Percentiles rank a stretch among this genome's conserved stretches.
phyloP scores from a whole-genome alignment of 106 monocot genomes.

The Phalaenopsis aphrodite region DNA sequence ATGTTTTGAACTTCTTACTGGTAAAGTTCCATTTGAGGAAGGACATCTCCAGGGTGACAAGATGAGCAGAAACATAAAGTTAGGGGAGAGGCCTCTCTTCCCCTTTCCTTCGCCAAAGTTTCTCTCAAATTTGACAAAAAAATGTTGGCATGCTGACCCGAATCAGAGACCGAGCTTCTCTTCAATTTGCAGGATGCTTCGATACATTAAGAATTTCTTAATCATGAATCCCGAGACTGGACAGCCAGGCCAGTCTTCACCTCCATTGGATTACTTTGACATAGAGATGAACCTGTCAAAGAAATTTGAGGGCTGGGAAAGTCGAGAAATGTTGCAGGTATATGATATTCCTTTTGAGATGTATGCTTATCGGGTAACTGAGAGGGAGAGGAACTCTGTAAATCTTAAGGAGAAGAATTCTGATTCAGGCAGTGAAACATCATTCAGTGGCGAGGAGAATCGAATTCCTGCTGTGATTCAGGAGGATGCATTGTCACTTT shows the following conservation, averaged over 20 bases:
- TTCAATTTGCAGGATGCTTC: slow-evolving; percentile 62
- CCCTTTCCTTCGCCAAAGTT: slow-evolving; percentile 69
- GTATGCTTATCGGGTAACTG: slow-evolving; percentile 45
- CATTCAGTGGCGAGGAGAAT: slow-evolving; percentile 35
- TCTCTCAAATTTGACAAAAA: slow-evolving; percentile 63
- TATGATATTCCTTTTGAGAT: slow-evolving; percentile 45
- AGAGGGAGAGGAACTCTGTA: slow-evolving; percentile 37
- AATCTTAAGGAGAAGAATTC: slow-evolving; percentile 41
- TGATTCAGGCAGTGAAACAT: slow-evolving; percentile 51
- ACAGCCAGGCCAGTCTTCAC: slow-evolving; percentile 30
- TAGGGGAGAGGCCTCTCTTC: slow-evolving; percentile 78
- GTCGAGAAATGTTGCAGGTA: slow-evolving; percentile 16
- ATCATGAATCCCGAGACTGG: slow-evolving; percentile 53
- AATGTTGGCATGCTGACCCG: slow-evolving; percentile 84
- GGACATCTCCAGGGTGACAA: slow-evolving; percentile 43
- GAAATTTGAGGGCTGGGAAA: slow-evolving; percentile 29
- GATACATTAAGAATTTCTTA: slow-evolving; percentile 69
- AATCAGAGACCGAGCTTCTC: slow-evolving; percentile 66
- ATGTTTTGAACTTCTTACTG: slow-evolving; percentile 56
- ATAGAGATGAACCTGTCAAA: slow-evolving; percentile 47
- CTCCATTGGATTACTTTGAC: slow-evolving; percentile 54
- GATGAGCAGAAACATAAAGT: slow-evolving; percentile 80
- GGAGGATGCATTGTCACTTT: slow-evolving; percentile 14
- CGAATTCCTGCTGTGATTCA: neutral
- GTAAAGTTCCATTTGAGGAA: slow-evolving; percentile 47